These are phyloP conservation scores for Microdochium paspali DNA, from an alignment of 2,329 filamentous ascomycete species.

Conservation along the genomic window DNA sequence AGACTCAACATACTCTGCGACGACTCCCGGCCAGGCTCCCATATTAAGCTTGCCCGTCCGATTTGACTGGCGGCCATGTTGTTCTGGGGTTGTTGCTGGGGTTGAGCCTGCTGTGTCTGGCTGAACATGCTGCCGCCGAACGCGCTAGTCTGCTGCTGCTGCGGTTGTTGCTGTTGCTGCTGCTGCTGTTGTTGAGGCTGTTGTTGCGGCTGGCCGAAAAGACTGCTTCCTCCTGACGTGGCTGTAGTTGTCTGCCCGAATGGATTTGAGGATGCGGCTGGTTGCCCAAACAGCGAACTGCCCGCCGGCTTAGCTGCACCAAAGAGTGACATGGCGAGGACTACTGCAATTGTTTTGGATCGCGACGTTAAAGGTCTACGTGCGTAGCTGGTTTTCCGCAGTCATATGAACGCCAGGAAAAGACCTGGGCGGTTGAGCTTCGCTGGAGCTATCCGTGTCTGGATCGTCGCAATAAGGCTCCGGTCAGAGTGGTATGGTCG, in stretches of 20 bases:
- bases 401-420: no score
- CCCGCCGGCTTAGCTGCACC: constrained; percentile 9
- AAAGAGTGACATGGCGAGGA: constrained; percentile 3
- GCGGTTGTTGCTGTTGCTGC: constrained; percentile 25
- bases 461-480: constrained; percentile 3
- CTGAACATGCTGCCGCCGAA: constrained; percentile 20
- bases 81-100: constrained; percentile 23
- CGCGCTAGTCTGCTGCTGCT: constrained; percentile 24
- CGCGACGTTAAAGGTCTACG: no score
- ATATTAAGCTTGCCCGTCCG: constrained; percentile 19
- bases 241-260: constrained; percentile 6
- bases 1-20: constrained; percentile 1
- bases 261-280: constrained; percentile 8
- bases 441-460: no score
- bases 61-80: constrained; percentile 32
- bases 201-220: constrained; percentile 26
- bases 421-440: no score
- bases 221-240: constrained; percentile 10
- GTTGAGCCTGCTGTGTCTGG: constrained; percentile 22
- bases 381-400: no score
- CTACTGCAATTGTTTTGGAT: constrained; percentile 6
- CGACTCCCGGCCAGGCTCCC: constrained; percentile 20
- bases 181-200: constrained; percentile 26
- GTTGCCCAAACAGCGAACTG: constrained; percentile 17
- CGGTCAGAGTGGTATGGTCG: not conserved